These are phyloP conservation scores for Tetraselmis striata DNA, from an alignment of 139 green algal genomes.

Conservation along the genomic window DNA sequence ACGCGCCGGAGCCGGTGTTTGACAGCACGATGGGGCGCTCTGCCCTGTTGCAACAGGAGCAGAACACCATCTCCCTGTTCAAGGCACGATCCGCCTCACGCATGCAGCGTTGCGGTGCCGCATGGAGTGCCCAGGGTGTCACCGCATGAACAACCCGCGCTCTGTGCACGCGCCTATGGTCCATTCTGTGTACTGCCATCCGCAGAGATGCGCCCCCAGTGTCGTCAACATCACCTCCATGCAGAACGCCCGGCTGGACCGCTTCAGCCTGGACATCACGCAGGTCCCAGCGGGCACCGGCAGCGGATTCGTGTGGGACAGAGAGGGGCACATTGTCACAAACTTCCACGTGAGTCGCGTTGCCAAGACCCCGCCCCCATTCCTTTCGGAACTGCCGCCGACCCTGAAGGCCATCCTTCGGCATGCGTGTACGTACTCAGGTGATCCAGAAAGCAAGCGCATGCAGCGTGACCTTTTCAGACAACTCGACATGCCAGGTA, in stretches of 20 bases:
- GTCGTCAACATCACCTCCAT: background rate
- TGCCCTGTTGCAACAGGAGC: background rate
- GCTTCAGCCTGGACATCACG: background rate
- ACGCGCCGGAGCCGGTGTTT: background rate
- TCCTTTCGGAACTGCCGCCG: background rate
- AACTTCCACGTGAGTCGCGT: conserved; percentile 39
- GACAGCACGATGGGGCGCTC: background rate
- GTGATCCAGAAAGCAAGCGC: background rate
- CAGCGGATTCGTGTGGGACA: conserved; percentile 72
- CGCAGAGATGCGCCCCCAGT: background rate
- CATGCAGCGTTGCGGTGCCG: background rate
- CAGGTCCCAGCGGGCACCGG: conserved; percentile 71
- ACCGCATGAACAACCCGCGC: background rate
- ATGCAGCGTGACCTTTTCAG: background rate
- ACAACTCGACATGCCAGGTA: background rate
- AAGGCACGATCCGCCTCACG: background rate
- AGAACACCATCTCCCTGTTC: background rate
- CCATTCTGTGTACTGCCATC: too few relatives aligned
- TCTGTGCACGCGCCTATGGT: background rate
- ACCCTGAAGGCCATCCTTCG: background rate
- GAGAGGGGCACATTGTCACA: conserved; percentile 67
- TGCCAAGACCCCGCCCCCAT: background rate
- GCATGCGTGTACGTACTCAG: background rate
- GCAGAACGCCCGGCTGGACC: background rate
- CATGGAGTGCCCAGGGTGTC: background rate